Base-by-base conservation (phyloP, 352 stramenopile genomes). In the Albugo candida region DNA sequence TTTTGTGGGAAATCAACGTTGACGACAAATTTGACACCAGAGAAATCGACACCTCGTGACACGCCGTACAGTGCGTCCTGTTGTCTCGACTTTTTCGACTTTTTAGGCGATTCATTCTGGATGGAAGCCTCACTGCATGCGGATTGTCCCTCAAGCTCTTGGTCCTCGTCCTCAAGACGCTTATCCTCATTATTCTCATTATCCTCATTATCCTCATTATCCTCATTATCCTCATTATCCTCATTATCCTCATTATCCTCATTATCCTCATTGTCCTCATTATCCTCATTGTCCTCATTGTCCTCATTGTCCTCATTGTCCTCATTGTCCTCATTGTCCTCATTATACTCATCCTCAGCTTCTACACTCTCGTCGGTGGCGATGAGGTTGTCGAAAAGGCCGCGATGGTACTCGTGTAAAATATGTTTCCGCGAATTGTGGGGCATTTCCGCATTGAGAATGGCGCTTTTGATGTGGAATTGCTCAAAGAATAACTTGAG, bases 401-500 rank as follows among this genome's bases (percentile, higher is more conserved):
- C 96, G n/a, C 74, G 68, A 63, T 95, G 94, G 62, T 83, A 96
- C 64, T 95, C 74, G 34, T 95, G 67, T 35, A 97, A 85, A 56
- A 98, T 98, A 69, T 98, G 95, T 50, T 97, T 73, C 19, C 96
- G 78, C 51, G 88, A 97, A 60, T 96, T 96, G 57, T 98, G 76
- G 11, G 96, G 95, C 20, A 99, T 62, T 67, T 99, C 93, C 10
- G 89, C 87, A 62, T 99, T 99, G 8, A 99, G 62, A n/a, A 99
- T 94, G 8, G 93, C 94, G 27, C 84, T 91, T 56, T 95, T 88
- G 60, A 99, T 98, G 58, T 95, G 78, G 54, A 99, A 99, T 55
- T 98, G 93, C 70, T 99, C 94, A 21, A 99, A 88, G 67, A 99
- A 98, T 18, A 99, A 72, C 67, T 98, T 98, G 27, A 99, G 69